phyloP scores from a whole-genome alignment of 805 yeast genomes.

The Groenewaldozyma salmanticensis region DNA sequence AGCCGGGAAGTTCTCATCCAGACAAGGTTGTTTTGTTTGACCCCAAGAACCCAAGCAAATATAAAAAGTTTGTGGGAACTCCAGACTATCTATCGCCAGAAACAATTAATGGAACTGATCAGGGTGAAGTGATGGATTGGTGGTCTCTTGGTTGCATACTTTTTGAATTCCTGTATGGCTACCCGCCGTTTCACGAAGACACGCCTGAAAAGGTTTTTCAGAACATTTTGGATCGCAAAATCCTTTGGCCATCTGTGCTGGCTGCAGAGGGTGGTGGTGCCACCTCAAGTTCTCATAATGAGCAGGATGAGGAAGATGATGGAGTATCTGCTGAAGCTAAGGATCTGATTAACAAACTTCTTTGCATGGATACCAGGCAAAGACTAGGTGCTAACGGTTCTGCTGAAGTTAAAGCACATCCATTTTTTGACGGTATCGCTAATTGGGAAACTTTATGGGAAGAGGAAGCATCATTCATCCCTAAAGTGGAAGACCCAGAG shows the following conservation, averaged over 20 bases:
- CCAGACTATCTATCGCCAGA: constrained; percentile 98
- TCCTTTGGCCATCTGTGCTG: constrained; percentile 68
- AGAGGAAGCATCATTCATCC: constrained; percentile 72
- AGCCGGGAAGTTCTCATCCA: background rate
- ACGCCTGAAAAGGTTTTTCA: constrained; percentile 75
- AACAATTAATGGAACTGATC: constrained; percentile 75
- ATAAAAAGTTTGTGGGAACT: constrained; percentile 80
- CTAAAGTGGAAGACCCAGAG: constrained; percentile 68
- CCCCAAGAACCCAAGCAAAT: constrained; percentile 48
- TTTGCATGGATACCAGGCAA: constrained; percentile 51
- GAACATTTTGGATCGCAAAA: constrained; percentile 61
- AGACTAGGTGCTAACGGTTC: constrained; percentile 73
- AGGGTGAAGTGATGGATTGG: constrained; percentile 89
- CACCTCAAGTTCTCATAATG: no score
- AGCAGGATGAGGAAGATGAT: constrained; percentile 5
- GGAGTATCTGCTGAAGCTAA: constrained; percentile 53
- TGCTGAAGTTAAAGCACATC: constrained; percentile 67
- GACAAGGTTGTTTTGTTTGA: constrained; percentile 45
- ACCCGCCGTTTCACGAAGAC: constrained; percentile 85
- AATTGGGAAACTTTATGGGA: constrained; percentile 70
- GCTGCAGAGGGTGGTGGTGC: constrained; percentile 9
- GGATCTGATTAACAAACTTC: constrained; percentile 56
- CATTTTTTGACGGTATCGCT: constrained; percentile 54
- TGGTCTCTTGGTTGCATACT: constrained; percentile 97
- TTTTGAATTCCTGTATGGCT: constrained; percentile 86